Evolutionary conservation across 2,329 filamentous ascomycete species (phyloP).

Genomic region (Chalaropsis ovoidea): DNA sequence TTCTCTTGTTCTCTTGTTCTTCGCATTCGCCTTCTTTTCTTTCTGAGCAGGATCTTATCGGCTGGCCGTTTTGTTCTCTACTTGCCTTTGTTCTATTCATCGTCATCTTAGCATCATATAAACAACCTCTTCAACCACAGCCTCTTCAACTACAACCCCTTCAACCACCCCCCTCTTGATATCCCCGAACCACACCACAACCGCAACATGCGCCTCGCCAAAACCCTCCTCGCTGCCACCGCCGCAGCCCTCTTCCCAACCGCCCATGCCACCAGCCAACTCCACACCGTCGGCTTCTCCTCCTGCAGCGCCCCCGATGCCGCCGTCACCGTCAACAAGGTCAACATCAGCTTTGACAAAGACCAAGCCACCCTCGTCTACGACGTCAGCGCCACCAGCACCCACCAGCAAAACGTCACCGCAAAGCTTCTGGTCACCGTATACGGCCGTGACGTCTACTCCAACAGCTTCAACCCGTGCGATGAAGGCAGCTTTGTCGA

Average conservation of each 20-base stretch:
- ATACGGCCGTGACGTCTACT: slow-evolving; percentile 74
- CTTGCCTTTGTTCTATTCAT: slow-evolving; percentile 7
- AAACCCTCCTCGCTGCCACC: slow-evolving; percentile 28
- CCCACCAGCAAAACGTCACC: slow-evolving; percentile 65
- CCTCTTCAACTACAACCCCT: neutral
- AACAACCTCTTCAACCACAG: neutral
- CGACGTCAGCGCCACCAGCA: slow-evolving; percentile 69
- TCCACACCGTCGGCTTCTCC: slow-evolving; percentile 71
- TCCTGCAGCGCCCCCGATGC: slow-evolving; percentile 47
- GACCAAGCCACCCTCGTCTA: slow-evolving; percentile 64
- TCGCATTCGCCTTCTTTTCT: slow-evolving; percentile 1
- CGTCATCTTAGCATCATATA: neutral
- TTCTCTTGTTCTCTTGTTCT: slow-evolving; percentile 15
- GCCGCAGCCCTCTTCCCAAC: slow-evolving; percentile 34
- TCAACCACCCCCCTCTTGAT: neutral
- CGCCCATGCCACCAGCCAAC: slow-evolving; percentile 57
- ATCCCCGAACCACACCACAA: neutral
- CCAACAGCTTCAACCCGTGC: slow-evolving; percentile 76
- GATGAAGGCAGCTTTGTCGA: slow-evolving; percentile 48
- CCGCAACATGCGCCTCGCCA: slow-evolving; percentile 13
- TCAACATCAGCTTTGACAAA: slow-evolving; percentile 72
- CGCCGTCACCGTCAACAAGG: slow-evolving; percentile 57
- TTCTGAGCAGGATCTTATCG: slow-evolving; percentile 23
- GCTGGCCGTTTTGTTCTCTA: slow-evolving; percentile 18
- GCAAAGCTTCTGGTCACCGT: slow-evolving; percentile 67